Evolutionary conservation across 768 basidiomycete genomes (phyloP).

Genomic region (Suillus discolor): DNA sequence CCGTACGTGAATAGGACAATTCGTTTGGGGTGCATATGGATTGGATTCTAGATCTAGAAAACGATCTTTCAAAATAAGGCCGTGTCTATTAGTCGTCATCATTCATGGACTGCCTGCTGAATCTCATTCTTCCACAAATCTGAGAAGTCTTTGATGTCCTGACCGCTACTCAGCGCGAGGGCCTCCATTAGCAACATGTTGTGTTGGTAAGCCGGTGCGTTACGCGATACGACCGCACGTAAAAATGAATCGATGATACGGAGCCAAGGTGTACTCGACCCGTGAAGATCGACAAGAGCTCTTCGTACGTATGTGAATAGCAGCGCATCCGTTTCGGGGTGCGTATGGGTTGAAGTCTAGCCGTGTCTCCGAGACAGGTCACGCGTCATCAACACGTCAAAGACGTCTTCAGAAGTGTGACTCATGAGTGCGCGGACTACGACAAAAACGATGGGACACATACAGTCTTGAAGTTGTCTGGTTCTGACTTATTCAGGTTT

Average conservation of each 20-base stretch:
- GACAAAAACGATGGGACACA: constrained; percentile 25
- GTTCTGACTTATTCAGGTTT: no score
- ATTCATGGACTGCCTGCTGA: constrained; percentile 32
- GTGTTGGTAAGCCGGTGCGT: constrained; percentile 76
- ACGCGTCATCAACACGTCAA: constrained; percentile 87
- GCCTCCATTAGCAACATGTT: constrained; percentile 94
- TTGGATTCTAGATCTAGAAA: no score
- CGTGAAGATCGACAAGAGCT: constrained; percentile 52
- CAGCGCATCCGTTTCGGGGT: constrained; percentile 82
- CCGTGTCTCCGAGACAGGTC: constrained; percentile 77
- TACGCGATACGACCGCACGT: constrained; percentile 68
- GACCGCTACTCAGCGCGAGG: constrained; percentile 74
- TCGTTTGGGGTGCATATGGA: constrained; percentile 45
- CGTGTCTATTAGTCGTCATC: constrained; percentile 10
- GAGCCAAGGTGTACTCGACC: constrained; percentile 40
- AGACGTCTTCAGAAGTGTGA: constrained; percentile 54
- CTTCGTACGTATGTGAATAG: constrained; percentile 85
- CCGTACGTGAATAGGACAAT: constrained; percentile 85
- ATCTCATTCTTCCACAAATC: constrained; percentile 62
- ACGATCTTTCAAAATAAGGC: constrained; percentile 18
- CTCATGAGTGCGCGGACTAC: not conserved
- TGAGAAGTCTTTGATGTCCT: constrained; percentile 72
- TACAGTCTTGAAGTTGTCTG: constrained; percentile 68
- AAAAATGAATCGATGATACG: constrained; percentile 72
- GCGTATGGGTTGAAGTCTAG: constrained; percentile 92